Evolutionary conservation across 192 early-diverging fungal genomes (phyloP).

Genomic region (Umbelopsis sp.): DNA sequence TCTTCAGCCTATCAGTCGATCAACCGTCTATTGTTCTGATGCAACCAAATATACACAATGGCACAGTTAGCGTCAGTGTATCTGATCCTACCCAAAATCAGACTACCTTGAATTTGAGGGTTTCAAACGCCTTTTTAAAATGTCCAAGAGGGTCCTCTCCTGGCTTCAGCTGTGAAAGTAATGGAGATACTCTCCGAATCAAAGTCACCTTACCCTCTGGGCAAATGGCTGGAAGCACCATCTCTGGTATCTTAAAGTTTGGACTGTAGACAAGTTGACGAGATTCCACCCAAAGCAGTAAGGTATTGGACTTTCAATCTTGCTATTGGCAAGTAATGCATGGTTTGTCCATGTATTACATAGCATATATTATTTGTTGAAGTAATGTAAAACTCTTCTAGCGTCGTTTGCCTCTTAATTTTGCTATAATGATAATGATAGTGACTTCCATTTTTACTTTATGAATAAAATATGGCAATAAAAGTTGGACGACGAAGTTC

Average conservation of each 20-base stretch:
- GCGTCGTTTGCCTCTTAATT: no score
- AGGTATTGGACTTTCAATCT: no score
- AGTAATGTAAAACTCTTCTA: no score
- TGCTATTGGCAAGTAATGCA: no score
- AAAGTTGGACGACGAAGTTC: no score
- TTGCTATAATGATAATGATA: no score
- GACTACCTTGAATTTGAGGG: background rate
- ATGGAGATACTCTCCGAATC: background rate
- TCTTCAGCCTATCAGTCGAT: constrained; percentile 1
- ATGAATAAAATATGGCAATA: no score
- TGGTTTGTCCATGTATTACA: no score
- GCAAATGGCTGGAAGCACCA: constrained; percentile 19
- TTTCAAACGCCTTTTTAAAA: constrained; percentile 9
- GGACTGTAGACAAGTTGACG: background rate
- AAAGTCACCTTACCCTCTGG: constrained; percentile 17
- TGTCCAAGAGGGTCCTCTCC: background rate
- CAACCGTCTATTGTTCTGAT: constrained; percentile 22
- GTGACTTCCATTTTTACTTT: no score
- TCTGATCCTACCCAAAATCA: constrained; percentile 28
- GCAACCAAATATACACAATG: background rate
- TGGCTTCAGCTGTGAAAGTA: background rate
- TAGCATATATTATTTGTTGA: no score
- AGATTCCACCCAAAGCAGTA: no score
- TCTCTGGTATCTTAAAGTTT: background rate
- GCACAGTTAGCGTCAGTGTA: background rate